These are phyloP conservation scores for Rubia yunnanensis DNA, from an alignment of 257 asterid species.

Conservation along the genomic window DNA sequence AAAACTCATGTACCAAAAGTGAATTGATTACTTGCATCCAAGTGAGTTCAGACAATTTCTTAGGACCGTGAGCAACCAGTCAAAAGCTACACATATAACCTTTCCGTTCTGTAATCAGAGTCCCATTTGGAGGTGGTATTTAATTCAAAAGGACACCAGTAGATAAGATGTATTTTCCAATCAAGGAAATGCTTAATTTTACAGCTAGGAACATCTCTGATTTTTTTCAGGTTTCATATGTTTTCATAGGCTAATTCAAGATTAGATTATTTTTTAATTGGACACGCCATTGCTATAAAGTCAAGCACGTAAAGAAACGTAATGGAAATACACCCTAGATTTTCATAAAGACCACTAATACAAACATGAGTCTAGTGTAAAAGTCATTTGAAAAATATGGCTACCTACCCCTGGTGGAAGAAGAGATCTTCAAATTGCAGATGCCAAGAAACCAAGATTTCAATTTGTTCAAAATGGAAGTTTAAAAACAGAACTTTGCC, in stretches of 20 bases:
- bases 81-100: not conserved
- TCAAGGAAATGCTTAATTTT: not conserved
- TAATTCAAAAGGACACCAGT: not conserved
- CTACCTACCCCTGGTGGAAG: not conserved
- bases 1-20: not conserved
- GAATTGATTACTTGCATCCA: not conserved
- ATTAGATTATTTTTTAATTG: not conserved
- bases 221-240: not conserved
- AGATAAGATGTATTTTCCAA: not conserved
- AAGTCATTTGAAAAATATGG: not conserved
- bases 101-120: no score
- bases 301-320: not conserved
- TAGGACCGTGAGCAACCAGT: not conserved
- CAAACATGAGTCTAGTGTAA: not conserved
- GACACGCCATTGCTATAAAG: not conserved
- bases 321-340: not conserved
- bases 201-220: not conserved
- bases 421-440: not conserved
- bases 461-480: not conserved
- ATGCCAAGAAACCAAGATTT: not conserved
- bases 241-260: not conserved
- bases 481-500: not conserved
- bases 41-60: not conserved
- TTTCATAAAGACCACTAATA: not conserved
- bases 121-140: not conserved